Base-by-base conservation (phyloP, 2,329 filamentous ascomycete species). In the Fusarium sp. region DNA sequence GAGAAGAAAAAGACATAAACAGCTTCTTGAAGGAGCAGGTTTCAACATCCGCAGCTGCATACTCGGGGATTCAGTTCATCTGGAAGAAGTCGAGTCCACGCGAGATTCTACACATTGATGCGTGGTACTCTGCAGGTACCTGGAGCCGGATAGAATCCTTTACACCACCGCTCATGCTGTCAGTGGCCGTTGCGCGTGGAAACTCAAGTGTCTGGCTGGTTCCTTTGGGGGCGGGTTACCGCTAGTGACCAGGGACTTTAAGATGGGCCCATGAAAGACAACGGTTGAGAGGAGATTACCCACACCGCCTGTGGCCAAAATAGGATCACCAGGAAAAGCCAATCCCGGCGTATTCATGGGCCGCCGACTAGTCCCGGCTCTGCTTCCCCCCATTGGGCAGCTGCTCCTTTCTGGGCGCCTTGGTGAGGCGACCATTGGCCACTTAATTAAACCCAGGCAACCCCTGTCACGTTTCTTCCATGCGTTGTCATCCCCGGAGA, bases 381-480 rank as follows among this genome's bases (percentile, higher is more conserved):
- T 79, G 75, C 72, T 76, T 77, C 82, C 76, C 82, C 80, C 76
- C 72, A 83, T 87, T 85, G 81, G 84, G 82, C 79, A 83, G 76
- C 73, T 78, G 75, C 74, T 78, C 78, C 80, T 78, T 76, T 77
- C 80, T 79, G 79, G 78, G 77, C 76, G 76, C 77, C 70, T 61
- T 71, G 67, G 56, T 72, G 70, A 68, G 56, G 62, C 75, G 73
- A 74, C 79, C 78, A 86, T 86, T 87, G 84, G 84, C 71, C 79
- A 78, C 76, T 81, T 82, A 81, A 85, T 86, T 79, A 81, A 80
- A 81, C 80, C 78, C 80, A 78, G 78, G 75, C 70, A 73, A 75
- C 75, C 82, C 82, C 78, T 82, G 80, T 83, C 82, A 81, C 80
- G 77, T 82, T 82, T 82, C 78, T 81, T 78, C 81, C 81, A 84